Conservation (phyloP, 176 grass and related monocot genomes). For the Carex myosuroides region DNA sequence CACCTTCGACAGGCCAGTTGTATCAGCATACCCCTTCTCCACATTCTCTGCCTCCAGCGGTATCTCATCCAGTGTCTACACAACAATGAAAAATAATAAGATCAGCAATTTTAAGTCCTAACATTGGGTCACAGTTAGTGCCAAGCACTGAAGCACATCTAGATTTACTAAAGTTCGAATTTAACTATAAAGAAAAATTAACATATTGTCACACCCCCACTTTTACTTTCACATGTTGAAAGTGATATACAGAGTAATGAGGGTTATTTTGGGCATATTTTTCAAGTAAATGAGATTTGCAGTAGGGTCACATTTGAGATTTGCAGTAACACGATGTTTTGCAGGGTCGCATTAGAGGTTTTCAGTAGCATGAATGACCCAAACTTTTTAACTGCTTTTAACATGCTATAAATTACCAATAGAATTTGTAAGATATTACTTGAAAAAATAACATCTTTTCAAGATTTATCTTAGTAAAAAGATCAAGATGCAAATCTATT, state of each 20-base stretch:
- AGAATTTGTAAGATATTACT: not conserved
- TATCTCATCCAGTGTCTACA: slow-evolving; percentile 90
- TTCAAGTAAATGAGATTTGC: not conserved
- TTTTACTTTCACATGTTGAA: not conserved
- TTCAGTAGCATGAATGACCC: not conserved
- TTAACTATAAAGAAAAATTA: not conserved
- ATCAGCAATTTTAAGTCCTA: not conserved
- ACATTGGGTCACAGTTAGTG: not conserved
- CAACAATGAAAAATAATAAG: not conserved
- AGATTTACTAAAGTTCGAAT: not conserved
- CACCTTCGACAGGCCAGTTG: slow-evolving; percentile 52
- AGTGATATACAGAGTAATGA: not conserved
- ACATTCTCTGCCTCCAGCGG: slow-evolving; percentile 80
- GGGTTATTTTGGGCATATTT: too few species aligned
- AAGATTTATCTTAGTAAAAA: not conserved
- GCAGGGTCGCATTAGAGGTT: not conserved
- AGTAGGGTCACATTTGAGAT: too few species aligned
- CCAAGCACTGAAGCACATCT: not conserved
- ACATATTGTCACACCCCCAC: not conserved
- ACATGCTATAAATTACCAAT: not conserved
- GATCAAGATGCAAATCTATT: slow-evolving; percentile 10
- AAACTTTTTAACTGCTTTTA: not conserved
- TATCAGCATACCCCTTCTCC: slow-evolving; percentile 84
- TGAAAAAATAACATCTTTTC: not conserved
- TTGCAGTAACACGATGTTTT: not conserved